Conservation (phyloP, 2,329 filamentous ascomycete species). For the Talaromyces sp. region DNA sequence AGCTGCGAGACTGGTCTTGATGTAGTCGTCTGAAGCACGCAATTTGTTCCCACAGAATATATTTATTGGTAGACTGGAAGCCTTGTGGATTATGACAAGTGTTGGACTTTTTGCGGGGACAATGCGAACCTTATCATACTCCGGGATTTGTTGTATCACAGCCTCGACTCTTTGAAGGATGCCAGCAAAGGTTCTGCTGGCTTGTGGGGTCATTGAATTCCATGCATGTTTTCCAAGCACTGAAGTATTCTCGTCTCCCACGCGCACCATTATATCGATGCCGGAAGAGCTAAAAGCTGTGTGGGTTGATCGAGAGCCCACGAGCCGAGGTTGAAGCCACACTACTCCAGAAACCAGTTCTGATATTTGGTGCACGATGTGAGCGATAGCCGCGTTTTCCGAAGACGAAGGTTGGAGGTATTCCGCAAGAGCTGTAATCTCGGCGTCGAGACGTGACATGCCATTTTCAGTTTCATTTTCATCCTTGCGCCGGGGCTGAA, state of each 20-base stretch:
- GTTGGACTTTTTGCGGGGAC: constrained; percentile 24
- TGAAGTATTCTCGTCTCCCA: constrained; percentile 20
- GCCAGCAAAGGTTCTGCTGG: constrained; percentile 18
- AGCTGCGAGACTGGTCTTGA: constrained; percentile 44
- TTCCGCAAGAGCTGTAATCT: constrained; percentile 42
- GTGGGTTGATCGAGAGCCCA: constrained; percentile 52
- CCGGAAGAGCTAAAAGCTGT: constrained; percentile 50
- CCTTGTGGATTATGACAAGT: constrained; percentile 36
- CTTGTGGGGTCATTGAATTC: constrained; percentile 29
- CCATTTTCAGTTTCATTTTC: constrained; percentile 21
- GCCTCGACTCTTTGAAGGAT: constrained; percentile 20
- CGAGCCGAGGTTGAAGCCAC: constrained; percentile 35
- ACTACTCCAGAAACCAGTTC: constrained; percentile 22
- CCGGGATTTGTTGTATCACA: constrained; percentile 17
- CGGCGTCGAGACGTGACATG: constrained; percentile 32
- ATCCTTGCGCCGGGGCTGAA: constrained; percentile 10
- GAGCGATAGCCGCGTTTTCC: constrained; percentile 34
- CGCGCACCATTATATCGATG: constrained; percentile 46
- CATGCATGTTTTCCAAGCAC: constrained; percentile 22
- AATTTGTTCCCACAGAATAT: constrained; percentile 44
- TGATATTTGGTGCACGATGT: constrained; percentile 24
- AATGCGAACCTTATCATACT: constrained; percentile 19
- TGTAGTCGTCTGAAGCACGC: constrained; percentile 36
- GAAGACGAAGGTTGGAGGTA: constrained; percentile 40
- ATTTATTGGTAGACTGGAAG: constrained; percentile 48